phyloP scores from a whole-genome alignment of 2,329 filamentous ascomycete genomes.

The Ophiostoma ulmi region DNA sequence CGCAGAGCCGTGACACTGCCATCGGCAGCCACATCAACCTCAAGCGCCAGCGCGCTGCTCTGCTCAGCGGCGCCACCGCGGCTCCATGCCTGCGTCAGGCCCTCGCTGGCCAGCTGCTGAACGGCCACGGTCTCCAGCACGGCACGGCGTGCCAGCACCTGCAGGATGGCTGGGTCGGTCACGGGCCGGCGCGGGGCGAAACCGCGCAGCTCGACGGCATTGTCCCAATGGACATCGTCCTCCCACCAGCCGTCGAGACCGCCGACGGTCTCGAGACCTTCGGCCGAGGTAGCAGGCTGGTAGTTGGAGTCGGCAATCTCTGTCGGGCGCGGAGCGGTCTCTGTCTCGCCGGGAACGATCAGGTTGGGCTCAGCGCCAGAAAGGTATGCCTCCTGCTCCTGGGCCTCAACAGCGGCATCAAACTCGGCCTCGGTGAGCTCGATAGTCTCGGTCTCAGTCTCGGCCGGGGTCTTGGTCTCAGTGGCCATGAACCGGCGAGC shows the following conservation, averaged over 20 bases:
- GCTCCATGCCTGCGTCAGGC: conserved; percentile 31
- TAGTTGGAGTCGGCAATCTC: conserved; percentile 39
- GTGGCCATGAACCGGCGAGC: conserved; percentile 6
- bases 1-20: conserved; percentile 35
- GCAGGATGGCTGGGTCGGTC: conserved; percentile 42
- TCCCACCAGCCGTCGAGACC: conserved; percentile 52
- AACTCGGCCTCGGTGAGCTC: conserved; percentile 18
- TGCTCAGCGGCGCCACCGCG: conserved; percentile 36
- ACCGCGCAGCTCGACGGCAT: conserved; percentile 41
- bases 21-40: conserved; percentile 38
- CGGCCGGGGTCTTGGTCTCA: background rate
- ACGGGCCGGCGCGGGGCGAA: conserved; percentile 42
- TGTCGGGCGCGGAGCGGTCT: conserved; percentile 31
- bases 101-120: conserved; percentile 32
- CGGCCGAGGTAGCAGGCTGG: conserved; percentile 42
- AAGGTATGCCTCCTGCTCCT: background rate
- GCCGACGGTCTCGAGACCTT: conserved; percentile 45
- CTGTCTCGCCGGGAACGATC: conserved; percentile 28
- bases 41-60: conserved; percentile 35
- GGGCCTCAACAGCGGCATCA: background rate
- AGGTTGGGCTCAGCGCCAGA: conserved; percentile 24
- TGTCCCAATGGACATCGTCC: conserved; percentile 47
- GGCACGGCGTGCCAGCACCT: conserved; percentile 47
- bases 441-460: background rate
- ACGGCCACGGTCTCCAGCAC: conserved; percentile 49